Base-by-base conservation (phyloP, 768 basidiomycete genomes). In the Cubamyces lactineus region DNA sequence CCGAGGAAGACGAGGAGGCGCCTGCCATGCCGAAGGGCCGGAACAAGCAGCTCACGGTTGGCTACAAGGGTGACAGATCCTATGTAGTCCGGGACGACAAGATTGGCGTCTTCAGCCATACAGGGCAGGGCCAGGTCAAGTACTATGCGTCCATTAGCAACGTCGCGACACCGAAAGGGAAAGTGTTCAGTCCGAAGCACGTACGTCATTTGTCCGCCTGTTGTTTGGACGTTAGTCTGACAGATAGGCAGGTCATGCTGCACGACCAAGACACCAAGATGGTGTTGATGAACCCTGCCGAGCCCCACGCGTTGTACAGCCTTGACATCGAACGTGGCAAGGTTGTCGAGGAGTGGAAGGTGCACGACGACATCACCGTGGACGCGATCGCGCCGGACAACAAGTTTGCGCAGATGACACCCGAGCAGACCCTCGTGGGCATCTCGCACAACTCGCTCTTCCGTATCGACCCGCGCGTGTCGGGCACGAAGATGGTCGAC, bases 301-400 rank as follows among this genome's bases (percentile, higher is more conserved):
- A 94, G 41, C 87, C 89, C 3, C 86, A 93, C 69, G 88, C 94
- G 0, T 77, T 99, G 45, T 97, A 86, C 77, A 86, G 81, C 65
- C 86, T 98, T 84, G 97, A 99, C 76, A 84, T 99, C 63, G 91
- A 96, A 74, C 87, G 87, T 24, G 97, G 94, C 45, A 96, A 97
- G 76, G 87, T 99, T 28, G 94, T 98, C 21, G 97, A 99, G 72
- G 97, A 99, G 73, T 98, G 94, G 95, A 96, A 94, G 72, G 87
- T 99, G n/a, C 89, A 95, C 72, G 94, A 98, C 39, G 81, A 89
- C 70, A 80, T 98, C 65, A 79, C 82, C 16, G 92, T 99, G 65
- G 83, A 90, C 73, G 89, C 96, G 71, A 91, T 98, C 72, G 86
- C 96, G 1, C 96, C 97, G 5, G 88, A 94, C 68, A 87, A 83